Base-by-base conservation (phyloP, 2,329 filamentous ascomycete genomes). In the Didymella arachidicola region DNA sequence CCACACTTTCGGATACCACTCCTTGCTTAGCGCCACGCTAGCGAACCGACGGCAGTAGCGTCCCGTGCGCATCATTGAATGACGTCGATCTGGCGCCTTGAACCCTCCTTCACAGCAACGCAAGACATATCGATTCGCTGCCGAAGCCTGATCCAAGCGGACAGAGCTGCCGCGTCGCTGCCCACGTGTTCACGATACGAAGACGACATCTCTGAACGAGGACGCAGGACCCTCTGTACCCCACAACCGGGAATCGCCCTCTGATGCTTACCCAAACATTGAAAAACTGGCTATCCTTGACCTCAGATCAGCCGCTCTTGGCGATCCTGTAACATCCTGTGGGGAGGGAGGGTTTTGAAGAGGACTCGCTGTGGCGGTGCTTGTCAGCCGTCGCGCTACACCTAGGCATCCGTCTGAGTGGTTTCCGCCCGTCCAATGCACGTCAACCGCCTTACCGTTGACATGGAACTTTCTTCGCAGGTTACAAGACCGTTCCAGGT, bases 231-330 rank as follows among this genome's bases (percentile, higher is more conserved):
- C 26, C 19, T 25, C 43, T 53, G 14, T 38, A 18, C 32, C 44
- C 48, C 48, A 16, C 38, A 19, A 49, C 43, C 42, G 26, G 43
- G 53, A 48, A 48, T 11, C 18, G 5, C 29, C 25, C 11, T n/a
- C 10, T 18, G 47, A 26, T 41, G 45, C 32, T 46, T 16, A 39
- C 30, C 27, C 19, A n/a, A 42, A 36, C 7, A 16, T 36, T 36
- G 32, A 6, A 36, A 54, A 6, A 42, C 50, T 34, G 22, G 56
- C 41, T 29, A 59, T 43, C 58, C 61, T 58, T 56, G 64, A 22
- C 57, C 30, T 49, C 52, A 54, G 57, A 64, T 66, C 58, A 60
- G 52, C 57, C 65, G 61, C 59, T 51, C 55, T 60, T 59, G 55
- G 53, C 56, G 47, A 64, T 64, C 61, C 18, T 57, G 56, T 59